Conservation (phyloP, 1,284 basidiomycete species). For the Sanghuangporus baumii region DNA sequence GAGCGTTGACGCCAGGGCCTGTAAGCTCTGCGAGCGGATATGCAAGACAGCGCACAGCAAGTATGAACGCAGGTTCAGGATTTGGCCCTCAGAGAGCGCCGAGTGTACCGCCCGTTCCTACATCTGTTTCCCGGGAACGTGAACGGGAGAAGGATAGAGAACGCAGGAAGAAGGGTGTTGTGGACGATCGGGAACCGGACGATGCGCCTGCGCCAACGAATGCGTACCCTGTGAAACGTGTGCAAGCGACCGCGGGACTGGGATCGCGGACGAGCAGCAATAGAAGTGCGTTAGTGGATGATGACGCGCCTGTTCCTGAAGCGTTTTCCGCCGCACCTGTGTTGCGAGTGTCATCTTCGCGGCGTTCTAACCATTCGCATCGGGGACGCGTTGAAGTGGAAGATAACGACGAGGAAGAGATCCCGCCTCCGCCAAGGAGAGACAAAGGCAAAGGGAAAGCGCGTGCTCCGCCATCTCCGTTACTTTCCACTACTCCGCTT, state of each 20-base stretch:
- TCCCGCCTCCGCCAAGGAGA: background rate
- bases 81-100: background rate
- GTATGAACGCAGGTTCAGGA: background rate
- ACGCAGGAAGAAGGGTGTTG: background rate
- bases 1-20: slow-evolving; percentile 8
- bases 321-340: background rate
- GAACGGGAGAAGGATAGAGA: background rate
- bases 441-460: slow-evolving; percentile 18
- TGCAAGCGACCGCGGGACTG: background rate
- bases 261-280: slow-evolving; percentile 3
- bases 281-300: slow-evolving; percentile 10
- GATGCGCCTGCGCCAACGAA: background rate
- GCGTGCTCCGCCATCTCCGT: slow-evolving; percentile 6
- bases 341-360: background rate
- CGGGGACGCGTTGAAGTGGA: background rate
- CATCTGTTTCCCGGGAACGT: background rate
- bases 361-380: background rate
- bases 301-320: slow-evolving; percentile 11
- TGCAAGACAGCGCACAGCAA: slow-evolving; percentile 3
- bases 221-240: background rate
- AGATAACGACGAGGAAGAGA: background rate
- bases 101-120: background rate
- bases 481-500: background rate
- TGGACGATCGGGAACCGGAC: slow-evolving; percentile 16
- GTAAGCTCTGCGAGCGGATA: slow-evolving; percentile 10